Conservation (phyloP, 2,329 filamentous ascomycete genomes). For the Plectosphaerella plurivora region DNA sequence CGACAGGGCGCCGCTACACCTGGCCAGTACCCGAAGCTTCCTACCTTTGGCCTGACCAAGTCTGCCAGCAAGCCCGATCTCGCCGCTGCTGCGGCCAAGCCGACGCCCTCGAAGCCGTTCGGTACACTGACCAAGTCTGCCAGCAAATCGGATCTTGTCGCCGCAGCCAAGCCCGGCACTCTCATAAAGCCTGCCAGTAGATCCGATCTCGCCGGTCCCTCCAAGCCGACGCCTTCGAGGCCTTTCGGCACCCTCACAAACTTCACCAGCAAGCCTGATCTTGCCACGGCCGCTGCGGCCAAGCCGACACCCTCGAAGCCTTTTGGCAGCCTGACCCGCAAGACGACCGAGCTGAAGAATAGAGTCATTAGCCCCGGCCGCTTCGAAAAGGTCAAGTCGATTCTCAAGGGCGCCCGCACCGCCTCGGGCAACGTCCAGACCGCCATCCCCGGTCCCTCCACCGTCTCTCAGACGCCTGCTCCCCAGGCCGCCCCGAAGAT, state of each 20-base stretch:
- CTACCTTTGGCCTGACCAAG: conserved; percentile 2
- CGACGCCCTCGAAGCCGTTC: neutral
- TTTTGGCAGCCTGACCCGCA: conserved; percentile 8
- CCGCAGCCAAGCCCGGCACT: conserved; percentile 26
- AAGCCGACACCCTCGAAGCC: neutral
- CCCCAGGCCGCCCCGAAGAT: conserved; percentile 44
- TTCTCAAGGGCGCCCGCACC: conserved; percentile 41
- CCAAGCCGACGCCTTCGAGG: conserved; percentile 38
- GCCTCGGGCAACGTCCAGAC: conserved; percentile 35
- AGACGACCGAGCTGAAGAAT: conserved; percentile 25
- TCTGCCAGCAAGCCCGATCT: conserved; percentile 12
- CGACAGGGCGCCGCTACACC: conserved; percentile 50
- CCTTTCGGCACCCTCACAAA: conserved; percentile 38
- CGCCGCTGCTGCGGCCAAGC: no score
- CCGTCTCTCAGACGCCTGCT: conserved; percentile 41
- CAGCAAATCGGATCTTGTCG: conserved; percentile 39
- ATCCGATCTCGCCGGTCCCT: conserved; percentile 29
- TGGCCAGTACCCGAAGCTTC: conserved; percentile 37
- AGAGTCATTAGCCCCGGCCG: conserved; percentile 43
- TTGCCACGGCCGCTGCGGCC: conserved; percentile 19
- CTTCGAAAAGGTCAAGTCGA: conserved; percentile 55
- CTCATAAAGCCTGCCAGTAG: conserved; percentile 49
- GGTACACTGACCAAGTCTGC: conserved; percentile 40
- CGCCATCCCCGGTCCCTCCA: conserved; percentile 40
- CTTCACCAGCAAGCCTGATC: conserved; percentile 46